Evolutionary conservation across 202 grass and related monocot species (phyloP), one percentile per base, ranked within the genome.

Genomic region (Eragrostis tef): DNA sequence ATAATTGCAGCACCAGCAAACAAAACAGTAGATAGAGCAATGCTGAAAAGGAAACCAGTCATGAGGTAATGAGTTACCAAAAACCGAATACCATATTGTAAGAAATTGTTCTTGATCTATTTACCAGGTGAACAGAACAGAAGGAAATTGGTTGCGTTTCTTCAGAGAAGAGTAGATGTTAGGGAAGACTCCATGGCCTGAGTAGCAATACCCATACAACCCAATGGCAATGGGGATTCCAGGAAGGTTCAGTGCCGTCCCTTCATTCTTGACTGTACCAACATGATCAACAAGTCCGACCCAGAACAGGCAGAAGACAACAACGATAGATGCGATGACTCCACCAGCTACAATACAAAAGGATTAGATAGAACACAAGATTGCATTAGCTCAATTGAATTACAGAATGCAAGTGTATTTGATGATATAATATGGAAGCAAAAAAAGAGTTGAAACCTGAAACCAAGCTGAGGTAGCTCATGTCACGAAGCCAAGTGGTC

Each of bases 131-230:
- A 93, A 84, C 19, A 98, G 80, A 71, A 98, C 68, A 13, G 85
- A 70, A 43, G 90, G 86, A 26, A 92, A 94, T 22, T 98, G 90
- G 42, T 81, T 82, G 39, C 72, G 83, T 36, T 94, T 93, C 82
- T 91, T 98, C 19, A 94, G 78, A 81, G 94, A 98, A 63, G 90
- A 89, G 67, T 94, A 98, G 53, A 98, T 98, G 82, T 98, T 98
- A 24, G 94, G 94, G 80, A 98, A 98, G 34, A 98, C 86, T 34
- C 92, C 94, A 73, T 98, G 94, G 11, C 92, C 90, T 46, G 94
- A 98, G 79, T 89, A 98, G 82, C 90, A 86, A 44, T 91, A 98
- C 31, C 92, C 94, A 84, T 93, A 98, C 64, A 98, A 62, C 59
- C 94, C 94, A 84, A 98, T 88, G 4, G 94, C 90, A 64, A 98